These are phyloP conservation scores for Zygosaccharomyces lentus DNA, from an alignment of 805 yeast genomes.

Conservation along the genomic window DNA sequence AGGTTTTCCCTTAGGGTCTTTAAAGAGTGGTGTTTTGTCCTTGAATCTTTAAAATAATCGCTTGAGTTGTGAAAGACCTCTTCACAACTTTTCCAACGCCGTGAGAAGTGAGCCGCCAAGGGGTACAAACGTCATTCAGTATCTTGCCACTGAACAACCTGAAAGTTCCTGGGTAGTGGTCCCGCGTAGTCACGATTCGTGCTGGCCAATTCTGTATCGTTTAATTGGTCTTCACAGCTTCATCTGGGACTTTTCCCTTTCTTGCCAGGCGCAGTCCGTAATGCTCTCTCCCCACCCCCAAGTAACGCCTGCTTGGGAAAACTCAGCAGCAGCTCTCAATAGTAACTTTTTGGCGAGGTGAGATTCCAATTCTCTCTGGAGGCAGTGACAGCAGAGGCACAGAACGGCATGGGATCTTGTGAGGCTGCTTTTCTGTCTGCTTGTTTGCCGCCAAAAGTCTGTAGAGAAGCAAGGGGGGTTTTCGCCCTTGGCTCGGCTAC, in stretches of 20 bases:
- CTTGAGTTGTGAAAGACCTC: neutral
- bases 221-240: too few species aligned
- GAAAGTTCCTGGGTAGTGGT: neutral
- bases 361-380: neutral
- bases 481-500: neutral
- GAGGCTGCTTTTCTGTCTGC: neutral
- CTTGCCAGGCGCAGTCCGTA: too few species aligned
- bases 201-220: neutral
- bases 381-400: neutral
- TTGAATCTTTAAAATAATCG: neutral
- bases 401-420: neutral
- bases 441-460: neutral
- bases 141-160: neutral
- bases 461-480: neutral
- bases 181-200: neutral
- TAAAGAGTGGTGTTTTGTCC: neutral
- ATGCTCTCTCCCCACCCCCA: too few species aligned
- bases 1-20: neutral
- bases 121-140: neutral
- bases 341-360: neutral
- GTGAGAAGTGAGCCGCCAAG: constrained; percentile 7
- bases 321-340: too few species aligned
- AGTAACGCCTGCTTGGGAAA: neutral
- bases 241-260: neutral
- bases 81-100: neutral